A percentile compares a stretch with the other conserved stretches of the same genome.
These are phyloP conservation scores for Starmerella vitae DNA, from an alignment of 805 yeast species.

Conservation along the genomic window DNA sequence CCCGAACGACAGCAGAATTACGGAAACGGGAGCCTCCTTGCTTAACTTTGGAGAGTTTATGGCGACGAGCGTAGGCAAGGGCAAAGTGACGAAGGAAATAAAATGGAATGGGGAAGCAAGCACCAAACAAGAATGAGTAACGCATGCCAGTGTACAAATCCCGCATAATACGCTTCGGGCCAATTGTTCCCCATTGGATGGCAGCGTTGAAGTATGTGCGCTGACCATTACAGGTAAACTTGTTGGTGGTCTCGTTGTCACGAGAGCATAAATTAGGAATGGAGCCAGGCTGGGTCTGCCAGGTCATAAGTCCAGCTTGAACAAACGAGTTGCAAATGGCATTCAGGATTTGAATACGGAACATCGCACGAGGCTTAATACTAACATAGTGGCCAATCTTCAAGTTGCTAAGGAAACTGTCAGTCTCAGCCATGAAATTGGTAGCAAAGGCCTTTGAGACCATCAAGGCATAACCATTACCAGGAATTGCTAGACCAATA, in stretches of 20 bases:
- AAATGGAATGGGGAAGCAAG: slow-evolving; percentile 45
- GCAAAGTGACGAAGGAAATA: slow-evolving; percentile 48
- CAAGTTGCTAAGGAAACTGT: slow-evolving; percentile 40
- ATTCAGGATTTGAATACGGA: slow-evolving; percentile 34
- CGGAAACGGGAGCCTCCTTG: slow-evolving; percentile 12
- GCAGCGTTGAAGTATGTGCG: slow-evolving; percentile 36
- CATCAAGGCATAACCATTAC: slow-evolving; percentile 43
- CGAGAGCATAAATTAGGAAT: slow-evolving; percentile 28
- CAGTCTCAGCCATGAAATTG: slow-evolving; percentile 52
- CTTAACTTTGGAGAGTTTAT: slow-evolving; percentile 5
- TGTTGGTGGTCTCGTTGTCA: slow-evolving; percentile 25
- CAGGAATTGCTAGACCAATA: slow-evolving; percentile 44
- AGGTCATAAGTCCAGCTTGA: slow-evolving; percentile 26
- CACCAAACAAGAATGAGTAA: slow-evolving; percentile 38
- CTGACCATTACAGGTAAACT: slow-evolving; percentile 33
- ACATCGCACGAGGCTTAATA: slow-evolving; percentile 46
- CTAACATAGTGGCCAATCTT: slow-evolving; percentile 46
- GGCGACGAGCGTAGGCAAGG: slow-evolving; percentile 13
- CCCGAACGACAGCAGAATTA: slow-evolving; percentile 8
- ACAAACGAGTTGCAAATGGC: slow-evolving; percentile 22
- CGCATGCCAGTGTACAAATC: slow-evolving; percentile 23
- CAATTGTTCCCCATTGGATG: slow-evolving; percentile 45
- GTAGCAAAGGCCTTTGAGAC: slow-evolving; percentile 41
- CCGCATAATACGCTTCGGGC: slow-evolving; percentile 22
- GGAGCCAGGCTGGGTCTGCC: slow-evolving; percentile 28